Evolutionary conservation across 495 filamentous ascomycete species (phyloP), one percentile per base, ranked within the genome.

Genomic region (Aspergillus leporis): DNA sequence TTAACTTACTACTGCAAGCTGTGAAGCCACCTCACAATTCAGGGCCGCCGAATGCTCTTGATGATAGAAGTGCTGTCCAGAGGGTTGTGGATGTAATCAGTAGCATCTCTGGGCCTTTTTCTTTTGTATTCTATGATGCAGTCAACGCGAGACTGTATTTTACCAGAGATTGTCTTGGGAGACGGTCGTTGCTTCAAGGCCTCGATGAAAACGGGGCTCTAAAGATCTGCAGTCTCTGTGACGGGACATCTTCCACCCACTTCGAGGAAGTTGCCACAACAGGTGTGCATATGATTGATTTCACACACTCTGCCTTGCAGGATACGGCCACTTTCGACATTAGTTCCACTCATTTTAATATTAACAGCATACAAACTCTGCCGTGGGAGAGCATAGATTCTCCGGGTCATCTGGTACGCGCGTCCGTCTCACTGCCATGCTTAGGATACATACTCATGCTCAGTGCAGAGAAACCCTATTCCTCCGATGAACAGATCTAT

Each of bases 241-340:
- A 87, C 69, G 80, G 78, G 6, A 70, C 73, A 13, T 72, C 75
- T 31, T 65, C 70, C 1, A 64, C 67, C 3, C 67, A 65, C 30
- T 98, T 93, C 86, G 67, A 78, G 34, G 94, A 99, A 75, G 88
- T 98, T 4, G 85, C 90, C 61, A 89, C 90, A 5, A 84, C 91
- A 66, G 92, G 92, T 0, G 71, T 97, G 45, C 88, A 90, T 70
- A 74, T 83, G 65, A 61, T 83, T 82, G 81, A 87, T 63, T 64
- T 93, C 68, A 62, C 64, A 21, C 51, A 59, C 55, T 14, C 22
- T 59, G 18, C 55, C n/a, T 19, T 53, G 28, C 49, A 62, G 25
- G 38, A 23, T 36, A n/a, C 18, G 16, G 28, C 54, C 28, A 36
- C 1, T 8, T 28, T 51, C 6, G 38, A 7, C 36, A 14, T 31